Conservation (phyloP, 2,329 filamentous ascomycete species). For the Trichoderma polysporum region DNA sequence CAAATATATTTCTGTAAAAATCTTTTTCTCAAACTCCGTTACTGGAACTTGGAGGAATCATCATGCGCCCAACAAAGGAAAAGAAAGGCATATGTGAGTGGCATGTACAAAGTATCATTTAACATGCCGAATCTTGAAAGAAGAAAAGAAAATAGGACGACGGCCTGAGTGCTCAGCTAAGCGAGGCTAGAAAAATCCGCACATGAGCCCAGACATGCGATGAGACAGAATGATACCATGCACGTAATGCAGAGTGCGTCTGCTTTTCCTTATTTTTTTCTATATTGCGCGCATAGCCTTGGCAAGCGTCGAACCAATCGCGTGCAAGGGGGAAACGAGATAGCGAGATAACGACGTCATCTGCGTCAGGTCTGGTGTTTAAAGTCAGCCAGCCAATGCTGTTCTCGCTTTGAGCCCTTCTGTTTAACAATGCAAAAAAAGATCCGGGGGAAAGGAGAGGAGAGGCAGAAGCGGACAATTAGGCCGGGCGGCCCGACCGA, state of each 20-base stretch:
- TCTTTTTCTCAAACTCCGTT: not conserved
- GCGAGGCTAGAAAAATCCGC: not conserved
- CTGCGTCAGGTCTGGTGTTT: not conserved
- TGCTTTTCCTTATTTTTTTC: not conserved
- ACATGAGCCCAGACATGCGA: not conserved
- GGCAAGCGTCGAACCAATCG: not conserved
- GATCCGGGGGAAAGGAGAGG: slow-evolving; percentile 6
- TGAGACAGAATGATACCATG: slow-evolving; percentile 6
- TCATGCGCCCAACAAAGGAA: too few species aligned
- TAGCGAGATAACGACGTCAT: not conserved
- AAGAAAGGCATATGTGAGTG: too few species aligned
- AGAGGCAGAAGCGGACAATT: not conserved
- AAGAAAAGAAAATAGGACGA: too few species aligned
- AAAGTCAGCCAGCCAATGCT: not conserved
- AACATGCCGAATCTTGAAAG: too few species aligned
- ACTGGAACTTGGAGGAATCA: too few species aligned
- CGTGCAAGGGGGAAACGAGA: not conserved
- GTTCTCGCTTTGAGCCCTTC: not conserved
- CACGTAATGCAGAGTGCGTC: not conserved
- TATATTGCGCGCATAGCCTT: not conserved
- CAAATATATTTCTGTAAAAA: not conserved
- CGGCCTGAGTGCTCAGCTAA: too few species aligned
- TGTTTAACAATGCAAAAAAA: not conserved
- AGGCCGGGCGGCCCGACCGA: slow-evolving; percentile 5
- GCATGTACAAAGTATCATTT: too few species aligned